Evolutionary conservation across 2,329 filamentous ascomycete genomes (phyloP), one percentile per base, ranked within the genome.

Genomic region (Diaporthe capsici): DNA sequence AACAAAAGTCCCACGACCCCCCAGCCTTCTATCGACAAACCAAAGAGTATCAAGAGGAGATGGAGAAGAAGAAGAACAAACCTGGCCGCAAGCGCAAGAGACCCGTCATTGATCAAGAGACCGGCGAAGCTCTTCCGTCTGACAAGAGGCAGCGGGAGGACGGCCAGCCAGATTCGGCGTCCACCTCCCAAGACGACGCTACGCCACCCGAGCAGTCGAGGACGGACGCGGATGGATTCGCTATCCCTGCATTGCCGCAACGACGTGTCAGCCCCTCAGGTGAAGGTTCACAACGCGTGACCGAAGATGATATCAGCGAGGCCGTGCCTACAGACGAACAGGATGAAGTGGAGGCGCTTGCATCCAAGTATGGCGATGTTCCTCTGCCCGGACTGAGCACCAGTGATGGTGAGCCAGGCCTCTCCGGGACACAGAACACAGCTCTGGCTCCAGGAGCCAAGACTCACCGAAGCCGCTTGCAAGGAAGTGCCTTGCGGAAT

Each of bases 1-100:
- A 71, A 31, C 84, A 95, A 28, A 94, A 96, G 79, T 92, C 93
- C 34, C 93, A 94, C 78, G 94, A 98, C 79, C 97, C 97, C 0
- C 97, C 97, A 0, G 93, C 95, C 0, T 94, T 97, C 79, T 95
- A 94, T 81, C 89, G 91, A 80, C 88, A 93, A 80, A 87, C 90
- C 31, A 86, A 91, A 74, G 88, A 92, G 80, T 90, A 90, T 82
- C 86, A 90, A 80, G 85, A 88, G 80, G 90, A 85, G 82, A 84
- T 85, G 82, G 88, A 84, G 76, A 87, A 85, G 77, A 89, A 88
- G 80, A 84, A 83, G 47, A 84, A 83, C 34, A 80, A 81, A 31
- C 42, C 73, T 28, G 53, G 47, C 1, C 84, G 83, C 61, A 90
- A 87, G 80, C 86, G 86, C 68, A 90, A 87, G 83, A 85, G 86